A percentile compares a stretch with the other conserved stretches of the same genome.
Conservation (phyloP, 805 yeast genomes). For the Torulaspora delbrueckii region DNA sequence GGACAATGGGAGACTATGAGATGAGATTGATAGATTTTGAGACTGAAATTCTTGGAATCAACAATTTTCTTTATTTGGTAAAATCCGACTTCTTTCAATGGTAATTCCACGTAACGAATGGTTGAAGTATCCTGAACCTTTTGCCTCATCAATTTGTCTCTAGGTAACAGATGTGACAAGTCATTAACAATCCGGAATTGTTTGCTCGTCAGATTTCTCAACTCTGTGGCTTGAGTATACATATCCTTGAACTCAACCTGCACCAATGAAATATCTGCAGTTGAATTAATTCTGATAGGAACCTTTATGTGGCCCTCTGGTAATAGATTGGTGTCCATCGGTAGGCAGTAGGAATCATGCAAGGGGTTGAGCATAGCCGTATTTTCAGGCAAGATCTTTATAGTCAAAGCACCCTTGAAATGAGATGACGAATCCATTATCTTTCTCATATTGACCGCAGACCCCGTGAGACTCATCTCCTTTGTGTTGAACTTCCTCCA, state of each 20-base stretch:
- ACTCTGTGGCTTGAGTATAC: slow-evolving; percentile 42
- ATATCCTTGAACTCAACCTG: slow-evolving; percentile 61
- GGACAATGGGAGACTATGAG: slow-evolving; percentile 77
- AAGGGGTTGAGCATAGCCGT: slow-evolving; percentile 80
- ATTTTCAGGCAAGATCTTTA: slow-evolving; percentile 86
- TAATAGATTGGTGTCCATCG: slow-evolving; percentile 27
- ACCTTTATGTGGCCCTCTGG: slow-evolving; percentile 32
- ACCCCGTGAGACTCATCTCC: slow-evolving; percentile 52
- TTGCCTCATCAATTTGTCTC: slow-evolving; percentile 18
- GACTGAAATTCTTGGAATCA: slow-evolving; percentile 59
- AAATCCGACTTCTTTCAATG: slow-evolving; percentile 66
- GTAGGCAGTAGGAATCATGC: slow-evolving; percentile 59
- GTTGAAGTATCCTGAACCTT: slow-evolving; percentile 18
- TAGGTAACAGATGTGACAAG: slow-evolving; percentile 14
- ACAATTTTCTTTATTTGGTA: slow-evolving; percentile 64
- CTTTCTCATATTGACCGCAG: slow-evolving; percentile 34
- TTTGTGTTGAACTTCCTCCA: slow-evolving; percentile 42
- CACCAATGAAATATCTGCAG: slow-evolving; percentile 62
- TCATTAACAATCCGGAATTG: slow-evolving; percentile 42
- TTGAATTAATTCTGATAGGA: slow-evolving; percentile 78
- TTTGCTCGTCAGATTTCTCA: slow-evolving; percentile 51
- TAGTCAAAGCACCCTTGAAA: slow-evolving; percentile 79
- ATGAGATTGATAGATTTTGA: slow-evolving; percentile 57
- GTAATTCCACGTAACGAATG: slow-evolving; percentile 59
- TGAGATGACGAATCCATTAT: slow-evolving; percentile 40